A percentile compares a stretch with the other conserved stretches of the same genome.
These are phyloP conservation scores for Pestalotiopsis sp. DNA, from an alignment of 2,329 filamentous ascomycete species.

Conservation along the genomic window DNA sequence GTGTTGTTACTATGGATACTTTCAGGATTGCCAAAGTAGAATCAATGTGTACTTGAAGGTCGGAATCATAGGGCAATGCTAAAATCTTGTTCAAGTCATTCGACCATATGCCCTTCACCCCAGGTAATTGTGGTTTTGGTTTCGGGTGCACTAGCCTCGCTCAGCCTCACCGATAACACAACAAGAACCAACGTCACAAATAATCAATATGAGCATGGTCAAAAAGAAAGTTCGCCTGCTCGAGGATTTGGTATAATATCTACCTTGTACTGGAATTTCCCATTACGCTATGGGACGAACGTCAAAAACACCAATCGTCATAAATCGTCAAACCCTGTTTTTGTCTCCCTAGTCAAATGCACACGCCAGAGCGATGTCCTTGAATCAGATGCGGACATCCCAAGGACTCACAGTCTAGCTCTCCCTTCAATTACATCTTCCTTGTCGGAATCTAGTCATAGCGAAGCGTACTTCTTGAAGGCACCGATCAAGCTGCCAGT, in stretches of 20 bases:
- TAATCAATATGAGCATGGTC: neutral
- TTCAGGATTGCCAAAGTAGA: no score
- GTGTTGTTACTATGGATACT: no score
- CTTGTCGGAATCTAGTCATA: conserved; percentile 34
- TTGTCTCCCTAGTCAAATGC: neutral
- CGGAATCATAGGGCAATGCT: no score
- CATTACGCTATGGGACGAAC: neutral
- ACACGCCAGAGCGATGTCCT: neutral
- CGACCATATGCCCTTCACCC: no score
- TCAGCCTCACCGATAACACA: neutral
- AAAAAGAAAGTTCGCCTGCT: neutral
- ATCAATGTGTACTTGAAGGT: no score
- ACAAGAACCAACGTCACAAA: neutral
- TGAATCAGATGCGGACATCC: neutral
- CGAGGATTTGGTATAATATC: neutral
- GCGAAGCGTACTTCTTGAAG: conserved; percentile 75
- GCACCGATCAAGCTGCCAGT: conserved; percentile 87
- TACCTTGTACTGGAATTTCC: neutral
- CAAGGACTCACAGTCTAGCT: neutral
- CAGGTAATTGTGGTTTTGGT: no score
- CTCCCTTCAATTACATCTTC: neutral
- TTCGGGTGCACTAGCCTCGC: neutral
- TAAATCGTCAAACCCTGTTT: neutral
- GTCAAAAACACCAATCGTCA: neutral
- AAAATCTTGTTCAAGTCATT: no score